A percentile compares a stretch with the other conserved stretches of the same genome.
phyloP scores from a whole-genome alignment of 805 yeast species.

The Starmerella tilneyi region DNA sequence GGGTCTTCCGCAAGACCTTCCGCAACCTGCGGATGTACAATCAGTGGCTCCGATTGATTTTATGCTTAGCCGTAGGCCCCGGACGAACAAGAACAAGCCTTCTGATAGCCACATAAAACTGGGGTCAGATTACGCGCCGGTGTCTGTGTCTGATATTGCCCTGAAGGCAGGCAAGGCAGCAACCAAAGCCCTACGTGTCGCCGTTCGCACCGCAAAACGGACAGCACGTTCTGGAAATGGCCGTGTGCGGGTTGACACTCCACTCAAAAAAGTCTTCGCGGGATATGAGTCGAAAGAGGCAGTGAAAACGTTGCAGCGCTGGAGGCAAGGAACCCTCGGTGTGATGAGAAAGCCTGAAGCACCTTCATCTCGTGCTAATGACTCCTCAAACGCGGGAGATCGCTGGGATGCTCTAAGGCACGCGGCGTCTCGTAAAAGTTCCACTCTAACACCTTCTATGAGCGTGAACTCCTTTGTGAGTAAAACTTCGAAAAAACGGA shows the following conservation, averaged over 20 bases:
- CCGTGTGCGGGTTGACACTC: slow-evolving; percentile 3
- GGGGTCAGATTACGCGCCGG: not conserved
- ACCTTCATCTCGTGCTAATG: not conserved
- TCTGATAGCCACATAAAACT: not conserved
- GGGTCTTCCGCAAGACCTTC: too few species aligned
- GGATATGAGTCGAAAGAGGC: slow-evolving; percentile 6
- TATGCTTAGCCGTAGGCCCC: slow-evolving; percentile 7
- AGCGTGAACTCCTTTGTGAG: too few species aligned
- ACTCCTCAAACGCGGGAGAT: not conserved
- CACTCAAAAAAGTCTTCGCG: slow-evolving; percentile 6
- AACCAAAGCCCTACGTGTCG: slow-evolving; percentile 8
- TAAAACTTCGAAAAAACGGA: not conserved
- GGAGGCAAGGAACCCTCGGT: slow-evolving; percentile 6
- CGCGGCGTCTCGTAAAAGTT: not conserved
- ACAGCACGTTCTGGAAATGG: not conserved
- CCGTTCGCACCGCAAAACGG: slow-evolving; percentile 17
- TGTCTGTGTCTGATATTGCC: slow-evolving; percentile 5
- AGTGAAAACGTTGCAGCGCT: not conserved
- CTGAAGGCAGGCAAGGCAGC: slow-evolving; percentile 8
- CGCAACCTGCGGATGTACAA: too few species aligned
- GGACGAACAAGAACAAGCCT: not conserved
- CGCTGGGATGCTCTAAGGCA: not conserved
- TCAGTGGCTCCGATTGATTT: slow-evolving; percentile 11
- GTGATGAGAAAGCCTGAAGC: not conserved
- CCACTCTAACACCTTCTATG: too few species aligned